Conservation (phyloP, 306 rosid species). For the Acacia melanoxylon region DNA sequence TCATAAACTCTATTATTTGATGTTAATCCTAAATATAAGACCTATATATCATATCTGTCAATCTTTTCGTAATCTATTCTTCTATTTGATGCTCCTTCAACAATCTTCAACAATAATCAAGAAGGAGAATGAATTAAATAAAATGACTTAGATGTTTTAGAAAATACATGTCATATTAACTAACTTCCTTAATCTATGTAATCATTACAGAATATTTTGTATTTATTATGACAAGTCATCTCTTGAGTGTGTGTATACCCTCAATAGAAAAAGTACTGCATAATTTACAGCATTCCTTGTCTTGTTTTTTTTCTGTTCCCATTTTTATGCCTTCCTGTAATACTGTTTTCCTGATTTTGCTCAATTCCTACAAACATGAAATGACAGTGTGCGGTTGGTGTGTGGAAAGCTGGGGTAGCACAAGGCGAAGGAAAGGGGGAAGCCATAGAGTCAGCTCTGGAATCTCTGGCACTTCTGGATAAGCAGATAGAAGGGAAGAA, state of each 20-base stretch:
- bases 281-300: background rate
- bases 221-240: background rate
- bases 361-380: background rate
- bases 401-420: conserved; percentile 39
- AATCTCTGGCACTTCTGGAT: conserved; percentile 46
- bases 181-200: too few species aligned
- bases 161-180: too few species aligned
- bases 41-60: too few species aligned
- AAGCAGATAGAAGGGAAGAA: conserved; percentile 53
- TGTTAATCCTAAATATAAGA: too few species aligned
- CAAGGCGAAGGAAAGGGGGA: conserved; percentile 50
- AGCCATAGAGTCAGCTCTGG: conserved; percentile 43
- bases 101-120: too few species aligned
- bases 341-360: background rate
- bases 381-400: conserved; percentile 35
- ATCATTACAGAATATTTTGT: background rate
- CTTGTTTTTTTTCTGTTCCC: background rate
- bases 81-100: too few species aligned
- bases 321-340: background rate
- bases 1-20: background rate
- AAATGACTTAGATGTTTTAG: too few species aligned
- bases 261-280: background rate
- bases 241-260: background rate
- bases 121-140: too few species aligned
- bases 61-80: too few species aligned